Percentiles rank a stretch among this genome's conserved stretches.
Evolutionary conservation across 257 asterid species (phyloP).

Genomic region (Przewalskia tangutica): DNA sequence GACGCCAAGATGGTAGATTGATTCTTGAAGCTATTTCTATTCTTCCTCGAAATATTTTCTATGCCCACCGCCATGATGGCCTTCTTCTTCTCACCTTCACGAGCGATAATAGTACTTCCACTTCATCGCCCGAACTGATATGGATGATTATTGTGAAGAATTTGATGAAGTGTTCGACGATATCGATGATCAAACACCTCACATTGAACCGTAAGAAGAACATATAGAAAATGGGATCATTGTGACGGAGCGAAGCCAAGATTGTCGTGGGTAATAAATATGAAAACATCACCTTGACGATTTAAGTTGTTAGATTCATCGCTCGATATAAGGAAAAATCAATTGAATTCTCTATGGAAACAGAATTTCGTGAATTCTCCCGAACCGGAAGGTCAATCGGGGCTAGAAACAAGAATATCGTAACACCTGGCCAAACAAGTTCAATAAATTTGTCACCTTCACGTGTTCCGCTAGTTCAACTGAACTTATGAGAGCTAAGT

Average conservation of each 20-base stretch:
- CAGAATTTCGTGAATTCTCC: neutral
- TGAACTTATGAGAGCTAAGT: neutral
- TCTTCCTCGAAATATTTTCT: conserved; percentile 44
- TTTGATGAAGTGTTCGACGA: conserved; percentile 8
- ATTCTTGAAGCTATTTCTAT: conserved; percentile 64
- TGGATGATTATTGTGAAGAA: conserved; percentile 11
- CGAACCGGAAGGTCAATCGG: neutral
- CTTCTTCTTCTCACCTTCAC: conserved; percentile 57
- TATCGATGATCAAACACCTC: conserved; percentile 12
- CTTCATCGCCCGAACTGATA: neutral
- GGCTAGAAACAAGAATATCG: neutral
- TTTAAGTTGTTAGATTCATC: neutral
- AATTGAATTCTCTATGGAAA: neutral
- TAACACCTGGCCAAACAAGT: neutral
- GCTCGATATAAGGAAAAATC: neutral
- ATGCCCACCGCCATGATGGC: conserved; percentile 51
- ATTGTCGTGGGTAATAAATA: conserved; percentile 23
- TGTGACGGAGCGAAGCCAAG: conserved; percentile 14
- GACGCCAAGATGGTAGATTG: conserved; percentile 52
- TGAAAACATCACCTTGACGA: conserved; percentile 31
- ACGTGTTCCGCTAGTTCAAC: neutral
- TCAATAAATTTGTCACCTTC: neutral
- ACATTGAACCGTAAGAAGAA: neutral
- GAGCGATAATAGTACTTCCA: neutral
- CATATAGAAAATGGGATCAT: neutral